Evolutionary conservation across 306 rosid genomes (phyloP).

Genomic region (Vigna unguiculata): DNA sequence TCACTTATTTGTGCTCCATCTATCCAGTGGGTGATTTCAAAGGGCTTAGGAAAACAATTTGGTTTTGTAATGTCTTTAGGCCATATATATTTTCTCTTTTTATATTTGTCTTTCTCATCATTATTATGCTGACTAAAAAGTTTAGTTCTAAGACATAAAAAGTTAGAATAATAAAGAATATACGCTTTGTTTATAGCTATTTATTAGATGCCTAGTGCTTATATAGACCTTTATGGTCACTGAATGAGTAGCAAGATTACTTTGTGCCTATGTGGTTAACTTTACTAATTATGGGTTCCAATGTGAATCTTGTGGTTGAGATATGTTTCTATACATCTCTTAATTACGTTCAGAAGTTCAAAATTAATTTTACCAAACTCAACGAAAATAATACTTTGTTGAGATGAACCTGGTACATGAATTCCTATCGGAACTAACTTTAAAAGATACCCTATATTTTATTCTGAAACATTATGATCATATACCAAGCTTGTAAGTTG

Average conservation of each 20-base stretch:
- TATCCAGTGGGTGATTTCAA: neutral
- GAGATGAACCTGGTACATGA: conserved; percentile 29
- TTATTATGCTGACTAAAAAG: neutral
- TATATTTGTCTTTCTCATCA: conserved; percentile 19
- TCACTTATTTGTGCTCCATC: neutral
- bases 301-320: neutral
- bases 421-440: neutral
- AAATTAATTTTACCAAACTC: no score
- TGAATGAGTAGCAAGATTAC: neutral
- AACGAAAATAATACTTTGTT: neutral
- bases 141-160: neutral
- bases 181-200: conserved; percentile 25
- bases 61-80: conserved; percentile 23
- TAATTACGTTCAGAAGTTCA: neutral
- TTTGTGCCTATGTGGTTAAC: neutral
- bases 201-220: neutral
- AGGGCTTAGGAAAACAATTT: conserved; percentile 13
- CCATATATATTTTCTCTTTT: conserved; percentile 12
- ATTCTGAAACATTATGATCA: neutral
- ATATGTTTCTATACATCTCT: neutral
- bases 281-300: neutral
- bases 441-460: neutral
- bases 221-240: neutral
- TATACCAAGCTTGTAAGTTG: neutral
- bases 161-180: conserved; percentile 5